Evolutionary conservation across 345 rosid genomes (phyloP).

Genomic region (Eucalyptus victrix): DNA sequence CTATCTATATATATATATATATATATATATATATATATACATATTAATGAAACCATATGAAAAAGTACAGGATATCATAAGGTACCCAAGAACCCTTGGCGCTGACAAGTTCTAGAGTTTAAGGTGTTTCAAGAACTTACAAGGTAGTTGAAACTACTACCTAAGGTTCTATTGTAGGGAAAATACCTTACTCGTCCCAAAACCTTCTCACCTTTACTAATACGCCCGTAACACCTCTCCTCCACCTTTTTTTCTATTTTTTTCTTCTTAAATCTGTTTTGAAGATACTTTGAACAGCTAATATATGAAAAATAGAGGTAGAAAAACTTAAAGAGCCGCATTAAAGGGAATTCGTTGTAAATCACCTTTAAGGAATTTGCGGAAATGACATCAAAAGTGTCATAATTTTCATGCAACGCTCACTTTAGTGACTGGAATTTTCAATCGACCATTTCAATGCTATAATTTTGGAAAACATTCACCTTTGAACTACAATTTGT

Average conservation of each 20-base stretch:
- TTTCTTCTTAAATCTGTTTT: too few species aligned
- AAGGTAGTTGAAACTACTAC: too few species aligned
- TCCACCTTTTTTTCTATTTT: not conserved
- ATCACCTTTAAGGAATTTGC: not conserved
- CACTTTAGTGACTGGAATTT: too few species aligned
- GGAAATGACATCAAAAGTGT: too few species aligned
- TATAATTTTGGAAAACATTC: too few species aligned
- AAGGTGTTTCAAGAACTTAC: too few species aligned
- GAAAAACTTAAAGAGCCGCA: not conserved
- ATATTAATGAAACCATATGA: not conserved
- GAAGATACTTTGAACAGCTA: not conserved
- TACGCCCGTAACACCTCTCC: not conserved
- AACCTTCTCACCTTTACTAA: not conserved
- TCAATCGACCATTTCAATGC: not conserved
- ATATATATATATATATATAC: too few species aligned
- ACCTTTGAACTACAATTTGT: not conserved
- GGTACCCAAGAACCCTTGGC: not conserved
- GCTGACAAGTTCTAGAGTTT: not conserved
- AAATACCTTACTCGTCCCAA: not conserved
- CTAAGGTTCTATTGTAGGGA: not conserved
- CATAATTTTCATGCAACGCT: rapidly evolving
- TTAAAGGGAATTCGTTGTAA: not conserved
- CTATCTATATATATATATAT: too few species aligned
- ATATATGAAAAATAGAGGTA: too few species aligned
- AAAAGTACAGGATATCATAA: not conserved